Evolutionary conservation across 805 yeast species (phyloP).

Genomic region (Saccharomycopsis selenospora): DNA sequence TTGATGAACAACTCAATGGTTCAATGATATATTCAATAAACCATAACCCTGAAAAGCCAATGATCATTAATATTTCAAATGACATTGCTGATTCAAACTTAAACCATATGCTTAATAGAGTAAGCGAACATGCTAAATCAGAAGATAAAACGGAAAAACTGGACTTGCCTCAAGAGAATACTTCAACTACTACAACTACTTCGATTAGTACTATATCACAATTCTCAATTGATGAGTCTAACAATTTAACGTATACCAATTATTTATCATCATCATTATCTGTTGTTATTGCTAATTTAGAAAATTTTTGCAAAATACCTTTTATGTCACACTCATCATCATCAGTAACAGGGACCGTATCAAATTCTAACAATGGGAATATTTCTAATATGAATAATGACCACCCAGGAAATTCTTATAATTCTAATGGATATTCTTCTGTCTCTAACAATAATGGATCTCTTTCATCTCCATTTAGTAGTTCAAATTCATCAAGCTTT

Average conservation of each 20-base stretch:
- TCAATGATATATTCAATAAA: background rate
- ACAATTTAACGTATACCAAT: conserved; percentile 1
- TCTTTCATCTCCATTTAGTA: too few relatives aligned
- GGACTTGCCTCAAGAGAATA: background rate
- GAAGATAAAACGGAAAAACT: background rate
- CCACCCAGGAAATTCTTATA: too few relatives aligned
- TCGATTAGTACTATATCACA: background rate
- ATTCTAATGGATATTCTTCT: too few relatives aligned
- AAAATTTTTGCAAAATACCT: conserved; percentile 30
- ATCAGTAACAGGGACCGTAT: background rate
- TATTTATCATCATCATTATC: conserved; percentile 28
- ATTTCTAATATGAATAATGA: too few relatives aligned
- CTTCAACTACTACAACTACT: background rate
- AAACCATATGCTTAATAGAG: background rate
- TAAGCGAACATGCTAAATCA: background rate
- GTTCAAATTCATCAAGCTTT: too few relatives aligned
- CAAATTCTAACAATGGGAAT: too few relatives aligned
- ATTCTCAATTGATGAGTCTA: background rate
- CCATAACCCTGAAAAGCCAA: background rate
- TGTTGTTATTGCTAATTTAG: conserved; percentile 35
- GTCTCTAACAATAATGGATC: too few relatives aligned
- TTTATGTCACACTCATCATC: conserved; percentile 25
- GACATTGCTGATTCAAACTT: background rate
- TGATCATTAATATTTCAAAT: background rate
- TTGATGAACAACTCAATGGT: background rate